Conservation (phyloP, 208 protist genomes). For the Trypanosoma mega region DNA sequence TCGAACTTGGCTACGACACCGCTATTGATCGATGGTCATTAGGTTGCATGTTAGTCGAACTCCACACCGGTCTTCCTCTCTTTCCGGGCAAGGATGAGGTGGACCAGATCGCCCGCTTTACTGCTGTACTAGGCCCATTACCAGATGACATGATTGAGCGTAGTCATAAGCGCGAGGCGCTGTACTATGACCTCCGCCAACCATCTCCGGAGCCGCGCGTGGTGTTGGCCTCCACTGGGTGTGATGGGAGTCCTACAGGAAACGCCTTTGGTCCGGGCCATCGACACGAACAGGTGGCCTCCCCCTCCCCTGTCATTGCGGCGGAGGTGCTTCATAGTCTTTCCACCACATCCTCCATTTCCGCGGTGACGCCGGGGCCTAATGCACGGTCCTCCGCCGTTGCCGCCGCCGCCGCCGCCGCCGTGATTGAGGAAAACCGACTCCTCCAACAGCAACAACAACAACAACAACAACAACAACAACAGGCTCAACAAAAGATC, state of each 20-base stretch:
- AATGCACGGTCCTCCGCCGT: neutral
- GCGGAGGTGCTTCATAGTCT: conserved; percentile 27
- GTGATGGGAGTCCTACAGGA: neutral
- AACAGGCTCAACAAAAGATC: conserved; percentile 3
- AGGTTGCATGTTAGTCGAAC: conserved; percentile 98
- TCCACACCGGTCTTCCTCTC: conserved; percentile 97
- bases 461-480: conserved; percentile 19
- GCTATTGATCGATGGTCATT: conserved; percentile 99
- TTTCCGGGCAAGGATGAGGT: conserved; percentile 94
- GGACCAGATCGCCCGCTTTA: conserved; percentile 95
- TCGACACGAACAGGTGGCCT: conserved; percentile 9
- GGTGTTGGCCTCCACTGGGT: neutral
- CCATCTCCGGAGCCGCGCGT: neutral
- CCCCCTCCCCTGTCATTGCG: conserved; percentile 25
- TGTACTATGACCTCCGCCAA: conserved; percentile 21
- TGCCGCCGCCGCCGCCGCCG: neutral
- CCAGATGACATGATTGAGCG: conserved; percentile 76
- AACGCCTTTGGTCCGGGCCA: neutral
- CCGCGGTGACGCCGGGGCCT: conserved; percentile 15
- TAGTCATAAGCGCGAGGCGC: conserved; percentile 51
- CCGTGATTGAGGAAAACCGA: neutral
- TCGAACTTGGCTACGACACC: conserved; percentile 93
- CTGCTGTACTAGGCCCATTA: conserved; percentile 68
- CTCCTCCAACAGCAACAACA: conserved; percentile 4
- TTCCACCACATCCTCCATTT: conserved; percentile 24